Conservation (phyloP, 2,329 filamentous ascomycete species). For the Aphanoascus verrucosus region DNA sequence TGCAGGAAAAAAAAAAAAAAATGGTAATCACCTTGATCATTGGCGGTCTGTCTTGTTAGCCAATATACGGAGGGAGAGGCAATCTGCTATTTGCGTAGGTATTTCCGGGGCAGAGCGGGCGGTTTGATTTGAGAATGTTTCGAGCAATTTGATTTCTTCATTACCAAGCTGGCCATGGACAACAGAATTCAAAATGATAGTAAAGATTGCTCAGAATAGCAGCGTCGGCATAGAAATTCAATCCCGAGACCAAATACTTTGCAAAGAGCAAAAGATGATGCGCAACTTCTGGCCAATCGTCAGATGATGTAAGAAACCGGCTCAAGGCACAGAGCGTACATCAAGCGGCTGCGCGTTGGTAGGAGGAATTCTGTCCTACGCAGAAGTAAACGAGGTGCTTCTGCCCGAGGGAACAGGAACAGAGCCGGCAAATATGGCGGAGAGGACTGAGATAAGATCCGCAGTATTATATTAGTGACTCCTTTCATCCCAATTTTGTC, state of each 20-base stretch:
- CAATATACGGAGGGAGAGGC: background rate
- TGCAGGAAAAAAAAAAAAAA: background rate
- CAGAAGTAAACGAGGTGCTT: too few species aligned
- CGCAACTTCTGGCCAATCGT: background rate
- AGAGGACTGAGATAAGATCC: too few species aligned
- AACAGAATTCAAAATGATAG: background rate
- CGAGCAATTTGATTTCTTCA: slow-evolving; percentile 1
- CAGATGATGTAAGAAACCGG: background rate
- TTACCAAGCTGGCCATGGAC: slow-evolving; percentile 10
- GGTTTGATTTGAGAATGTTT: background rate
- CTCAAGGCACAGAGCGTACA: background rate
- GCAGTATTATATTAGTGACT: too few species aligned
- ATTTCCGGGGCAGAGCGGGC: background rate
- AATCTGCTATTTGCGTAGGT: background rate
- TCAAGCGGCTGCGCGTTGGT: background rate
- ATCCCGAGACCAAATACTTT: background rate
- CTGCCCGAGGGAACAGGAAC: too few species aligned
- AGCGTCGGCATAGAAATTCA: background rate
- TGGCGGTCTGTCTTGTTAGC: background rate
- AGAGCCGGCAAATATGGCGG: too few species aligned
- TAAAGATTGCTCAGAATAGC: background rate
- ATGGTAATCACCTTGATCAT: slow-evolving; percentile 4
- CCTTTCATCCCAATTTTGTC: too few species aligned
- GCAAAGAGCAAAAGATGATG: background rate
- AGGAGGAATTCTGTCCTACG: too few species aligned